Evolutionary conservation across 2,329 filamentous ascomycete species (phyloP).

Genomic region (Xylaria arbuscula): DNA sequence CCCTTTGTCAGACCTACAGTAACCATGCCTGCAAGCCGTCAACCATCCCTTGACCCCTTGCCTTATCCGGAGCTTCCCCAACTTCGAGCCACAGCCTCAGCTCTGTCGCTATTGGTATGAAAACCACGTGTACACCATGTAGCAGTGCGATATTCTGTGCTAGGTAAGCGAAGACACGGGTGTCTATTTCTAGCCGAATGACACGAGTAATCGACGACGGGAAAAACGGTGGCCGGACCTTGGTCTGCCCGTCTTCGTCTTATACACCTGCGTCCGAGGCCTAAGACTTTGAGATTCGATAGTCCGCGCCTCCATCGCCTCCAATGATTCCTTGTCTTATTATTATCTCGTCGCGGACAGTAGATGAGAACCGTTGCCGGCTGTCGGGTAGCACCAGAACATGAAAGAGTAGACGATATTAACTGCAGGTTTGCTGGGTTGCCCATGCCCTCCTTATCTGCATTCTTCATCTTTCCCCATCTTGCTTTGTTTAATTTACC

Average conservation of each 20-base stretch:
- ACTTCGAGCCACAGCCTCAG: constrained; percentile 25
- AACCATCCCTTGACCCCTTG: constrained; percentile 19
- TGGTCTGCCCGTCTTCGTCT: constrained; percentile 26
- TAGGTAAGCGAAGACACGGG: constrained; percentile 4
- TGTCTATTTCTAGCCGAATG: constrained; percentile 31
- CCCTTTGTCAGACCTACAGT: background rate
- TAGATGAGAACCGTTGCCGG: constrained; percentile 29
- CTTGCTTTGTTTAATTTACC: constrained; percentile 9
- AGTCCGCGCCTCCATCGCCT: constrained; percentile 30
- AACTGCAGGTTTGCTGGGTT: constrained; percentile 24
- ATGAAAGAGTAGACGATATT: constrained; percentile 21
- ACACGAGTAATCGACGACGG: constrained; percentile 7
- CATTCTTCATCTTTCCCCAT: constrained; percentile 1
- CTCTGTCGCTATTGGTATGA: constrained; percentile 8
- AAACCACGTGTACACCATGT: constrained; percentile 27
- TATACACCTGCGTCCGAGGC: constrained; percentile 20
- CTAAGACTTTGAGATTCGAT: constrained; percentile 25
- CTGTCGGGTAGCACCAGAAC: constrained; percentile 15
- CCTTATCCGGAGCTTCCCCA: constrained; percentile 38
- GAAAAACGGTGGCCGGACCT: constrained; percentile 23
- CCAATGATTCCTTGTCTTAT: constrained; percentile 28
- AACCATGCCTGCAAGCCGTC: constrained; percentile 3
- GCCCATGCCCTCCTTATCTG: constrained; percentile 20
- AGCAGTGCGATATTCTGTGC: background rate
- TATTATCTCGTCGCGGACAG: constrained; percentile 22